Evolutionary conservation across 768 basidiomycete species (phyloP), one percentile per base, ranked within the genome.

Genomic region (Mycena epipterygia): DNA sequence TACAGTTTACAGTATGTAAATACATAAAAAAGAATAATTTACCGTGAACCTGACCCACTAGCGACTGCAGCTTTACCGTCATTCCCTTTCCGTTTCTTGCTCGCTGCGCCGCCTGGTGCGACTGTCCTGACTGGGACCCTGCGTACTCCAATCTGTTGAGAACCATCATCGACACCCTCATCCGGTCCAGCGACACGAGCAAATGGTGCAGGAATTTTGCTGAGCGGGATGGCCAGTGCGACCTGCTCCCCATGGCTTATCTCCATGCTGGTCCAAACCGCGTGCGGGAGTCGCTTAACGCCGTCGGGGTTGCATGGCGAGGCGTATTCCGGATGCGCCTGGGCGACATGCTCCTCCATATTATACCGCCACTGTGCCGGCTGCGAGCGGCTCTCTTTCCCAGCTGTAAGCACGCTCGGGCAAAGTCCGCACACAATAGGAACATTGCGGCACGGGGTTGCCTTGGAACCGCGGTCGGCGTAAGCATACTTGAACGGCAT

Each of bases 251-350:
- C 32, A 1, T 29, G 11, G 2, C 3, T 19, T 6, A 56, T 39
- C 12, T 19, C 16, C 39, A 68, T 68, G 37, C 33, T 39, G 13
- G 32, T 30, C 67, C 67, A 68, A 33, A 68, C 39, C 0, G 37
- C 67, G 41, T 61, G 59, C 9, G 67, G 59, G 8, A 68, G 58
- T 7, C 56, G 65, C 19, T 33, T 9, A 6, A 5, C 13, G n/a
- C 64, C 67, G 23, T 29, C 52, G 1, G 59, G 49, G 32, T 62
- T 68, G 49, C 12, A n/a, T 1, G 67, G 67, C 13, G 67, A 68
- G 2, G 67, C 59, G 48, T 68, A 68, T n/a, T 68, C 67, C 5
- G 67, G 53, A 55, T 68, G 67, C 3, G 23, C 30, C n/a, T 23
- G 44, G 3, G 44, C 44, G 5, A 55, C 21, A 37, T 55, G 53